Conservation (phyloP, 495 filamentous ascomycete genomes). For the Polyplosphaeria fusca region DNA sequence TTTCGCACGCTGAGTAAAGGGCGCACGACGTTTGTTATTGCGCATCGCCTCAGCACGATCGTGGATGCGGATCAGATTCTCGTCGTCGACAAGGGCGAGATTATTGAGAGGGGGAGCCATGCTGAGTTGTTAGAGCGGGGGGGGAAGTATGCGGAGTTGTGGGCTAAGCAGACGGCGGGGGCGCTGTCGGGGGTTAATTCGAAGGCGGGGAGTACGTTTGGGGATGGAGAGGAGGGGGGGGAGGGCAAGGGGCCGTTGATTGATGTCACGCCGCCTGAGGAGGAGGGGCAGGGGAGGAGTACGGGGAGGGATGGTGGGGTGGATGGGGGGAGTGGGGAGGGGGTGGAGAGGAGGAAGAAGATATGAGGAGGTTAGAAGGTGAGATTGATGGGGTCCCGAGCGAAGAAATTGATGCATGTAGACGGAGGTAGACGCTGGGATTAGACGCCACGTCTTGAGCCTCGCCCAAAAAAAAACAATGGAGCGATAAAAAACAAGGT, state of each 20-base stretch:
- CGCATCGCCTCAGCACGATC: constrained; percentile 40
- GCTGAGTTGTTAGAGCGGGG: constrained; percentile 32
- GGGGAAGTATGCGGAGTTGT: constrained; percentile 31
- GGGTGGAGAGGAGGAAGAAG: too few species aligned
- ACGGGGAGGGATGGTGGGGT: too few species aligned
- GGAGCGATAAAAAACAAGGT: too few species aligned
- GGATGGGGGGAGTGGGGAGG: too few species aligned
- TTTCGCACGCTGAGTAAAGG: constrained; percentile 23
- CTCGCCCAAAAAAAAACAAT: too few species aligned
- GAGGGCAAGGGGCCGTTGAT: constrained; percentile 8
- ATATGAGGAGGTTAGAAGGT: too few species aligned
- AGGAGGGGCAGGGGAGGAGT: constrained; percentile 6
- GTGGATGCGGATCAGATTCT: constrained; percentile 42
- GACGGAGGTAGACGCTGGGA: too few species aligned
- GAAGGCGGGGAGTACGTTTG: not conserved
- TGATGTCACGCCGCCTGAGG: constrained; percentile 22
- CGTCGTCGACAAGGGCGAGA: constrained; percentile 40
- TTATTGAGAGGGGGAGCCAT: constrained; percentile 43
- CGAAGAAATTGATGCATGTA: too few species aligned
- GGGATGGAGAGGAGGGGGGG: not conserved
- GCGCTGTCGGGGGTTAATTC: not conserved
- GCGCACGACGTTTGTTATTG: constrained; percentile 32
- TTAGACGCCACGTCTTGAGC: too few species aligned
- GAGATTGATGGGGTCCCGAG: too few species aligned
- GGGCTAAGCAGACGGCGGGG: constrained; percentile 28